phyloP scores from a whole-genome alignment of 345 rosid species.

The Excoecaria agallocha region DNA sequence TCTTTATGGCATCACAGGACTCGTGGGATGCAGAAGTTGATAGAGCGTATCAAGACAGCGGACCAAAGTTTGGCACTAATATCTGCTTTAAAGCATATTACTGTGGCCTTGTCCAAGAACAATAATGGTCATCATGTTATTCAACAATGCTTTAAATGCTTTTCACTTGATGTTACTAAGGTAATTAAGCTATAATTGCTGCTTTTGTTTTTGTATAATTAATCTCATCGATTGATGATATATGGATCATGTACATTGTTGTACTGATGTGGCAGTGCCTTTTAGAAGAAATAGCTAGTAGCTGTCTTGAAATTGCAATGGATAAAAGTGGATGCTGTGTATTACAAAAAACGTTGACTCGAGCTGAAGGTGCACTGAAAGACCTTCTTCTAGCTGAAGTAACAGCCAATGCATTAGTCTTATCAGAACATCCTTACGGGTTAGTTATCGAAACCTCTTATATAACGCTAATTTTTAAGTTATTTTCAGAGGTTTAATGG shows the following conservation, averaged over 20 bases:
- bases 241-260: too few species aligned
- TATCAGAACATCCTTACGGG: conserved; percentile 44
- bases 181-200: conserved; percentile 5
- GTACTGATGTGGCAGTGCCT: conserved; percentile 24
- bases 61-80: conserved; percentile 17
- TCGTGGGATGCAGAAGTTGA: conserved; percentile 26
- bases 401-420: conserved; percentile 22
- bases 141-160: conserved; percentile 21
- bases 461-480: background rate
- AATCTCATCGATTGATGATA: too few species aligned
- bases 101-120: conserved; percentile 19
- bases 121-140: conserved; percentile 33
- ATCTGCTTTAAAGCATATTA: conserved; percentile 13
- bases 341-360: conserved; percentile 30
- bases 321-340: conserved; percentile 44
- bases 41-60: background rate
- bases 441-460: conserved; percentile 7
- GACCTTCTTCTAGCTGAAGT: conserved; percentile 26
- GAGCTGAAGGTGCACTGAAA: conserved; percentile 17
- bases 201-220: too few species aligned
- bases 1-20: conserved; percentile 8
- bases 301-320: conserved; percentile 34
- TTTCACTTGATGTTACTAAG: conserved; percentile 20
- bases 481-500: too few species aligned
- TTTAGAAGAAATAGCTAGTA: conserved; percentile 22